Percentiles rank a stretch among this genome's conserved stretches.
Conservation (phyloP, 2,329 filamentous ascomycete genomes). For the Aspergillus eucalypticola region DNA sequence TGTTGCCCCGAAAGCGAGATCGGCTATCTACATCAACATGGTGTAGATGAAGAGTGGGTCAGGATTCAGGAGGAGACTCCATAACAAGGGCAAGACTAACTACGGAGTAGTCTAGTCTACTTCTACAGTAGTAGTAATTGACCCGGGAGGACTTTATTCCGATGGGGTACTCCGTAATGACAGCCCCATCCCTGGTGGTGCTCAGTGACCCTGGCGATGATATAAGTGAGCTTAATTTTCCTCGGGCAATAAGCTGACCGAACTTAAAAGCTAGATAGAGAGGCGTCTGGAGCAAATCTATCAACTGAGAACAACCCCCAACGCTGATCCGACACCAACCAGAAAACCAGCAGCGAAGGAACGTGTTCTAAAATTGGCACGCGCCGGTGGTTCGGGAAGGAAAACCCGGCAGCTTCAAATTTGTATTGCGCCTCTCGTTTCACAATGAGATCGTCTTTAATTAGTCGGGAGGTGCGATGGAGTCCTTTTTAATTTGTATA, state of each 20-base stretch:
- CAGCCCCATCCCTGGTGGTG: too few relatives aligned
- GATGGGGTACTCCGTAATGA: too few relatives aligned
- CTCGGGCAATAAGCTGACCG: too few relatives aligned
- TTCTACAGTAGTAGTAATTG: too few relatives aligned
- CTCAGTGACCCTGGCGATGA: too few relatives aligned
- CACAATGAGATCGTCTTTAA: conserved; percentile 8
- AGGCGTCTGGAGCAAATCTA: not conserved
- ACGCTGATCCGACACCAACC: not conserved
- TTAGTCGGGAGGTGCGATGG: conserved; percentile 4
- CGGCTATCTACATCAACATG: too few relatives aligned
- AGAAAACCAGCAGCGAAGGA: not conserved
- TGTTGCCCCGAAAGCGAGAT: not conserved
- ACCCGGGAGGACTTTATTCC: too few relatives aligned
- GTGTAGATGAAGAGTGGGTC: too few relatives aligned
- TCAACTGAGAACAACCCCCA: not conserved
- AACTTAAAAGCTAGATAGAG: not conserved
- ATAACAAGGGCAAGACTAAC: too few relatives aligned
- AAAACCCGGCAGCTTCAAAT: not conserved
- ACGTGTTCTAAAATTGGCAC: conserved; percentile 14
- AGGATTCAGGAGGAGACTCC: too few relatives aligned
- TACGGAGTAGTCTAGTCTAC: too few relatives aligned
- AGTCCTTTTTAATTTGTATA: conserved; percentile 4
- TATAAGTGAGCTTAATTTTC: too few relatives aligned
- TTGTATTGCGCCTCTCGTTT: conserved; percentile 5
- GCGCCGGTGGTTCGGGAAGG: not conserved